phyloP scores from a whole-genome alignment of 1,284 basidiomycete genomes.

The Apiotrichum veenhuisii region DNA sequence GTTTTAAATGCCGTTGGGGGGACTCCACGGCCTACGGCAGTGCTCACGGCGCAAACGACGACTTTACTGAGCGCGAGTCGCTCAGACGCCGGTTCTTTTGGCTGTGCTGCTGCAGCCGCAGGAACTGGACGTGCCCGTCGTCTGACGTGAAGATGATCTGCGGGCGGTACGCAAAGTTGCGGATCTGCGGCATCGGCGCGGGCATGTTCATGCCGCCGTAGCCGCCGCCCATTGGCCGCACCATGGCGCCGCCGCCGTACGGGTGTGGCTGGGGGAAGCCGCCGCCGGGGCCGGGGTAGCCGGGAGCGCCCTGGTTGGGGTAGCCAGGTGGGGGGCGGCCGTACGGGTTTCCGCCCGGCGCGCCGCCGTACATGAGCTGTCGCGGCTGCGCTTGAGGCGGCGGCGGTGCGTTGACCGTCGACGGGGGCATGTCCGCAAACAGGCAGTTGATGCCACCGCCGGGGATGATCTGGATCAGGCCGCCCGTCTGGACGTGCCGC shows the following conservation, averaged over 20 bases:
- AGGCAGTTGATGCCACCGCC: constrained; percentile 82
- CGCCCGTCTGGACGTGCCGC: constrained; percentile 88
- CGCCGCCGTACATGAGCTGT: constrained; percentile 33
- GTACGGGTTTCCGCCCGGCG: constrained; percentile 6
- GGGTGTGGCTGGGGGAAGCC: constrained; percentile 11
- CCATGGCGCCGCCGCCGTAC: constrained; percentile 5
- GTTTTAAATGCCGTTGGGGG: no score
- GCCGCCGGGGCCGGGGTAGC: constrained; percentile 1
- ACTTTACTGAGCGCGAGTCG: constrained; percentile 9
- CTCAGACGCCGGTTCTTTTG: constrained; percentile 4
- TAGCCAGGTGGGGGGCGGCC: constrained; percentile 6
- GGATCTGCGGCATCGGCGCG: constrained; percentile 23
- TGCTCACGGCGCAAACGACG: neutral
- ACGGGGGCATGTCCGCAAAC: constrained; percentile 90
- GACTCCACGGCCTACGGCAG: no score
- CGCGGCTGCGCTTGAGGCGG: constrained; percentile 26
- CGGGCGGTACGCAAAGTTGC: constrained; percentile 28
- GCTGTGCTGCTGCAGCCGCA: constrained; percentile 38
- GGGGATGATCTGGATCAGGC: constrained; percentile 91
- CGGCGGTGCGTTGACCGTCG: constrained; percentile 52
- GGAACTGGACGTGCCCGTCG: constrained; percentile 49
- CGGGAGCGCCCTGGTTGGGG: neutral
- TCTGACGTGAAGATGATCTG: constrained; percentile 49
- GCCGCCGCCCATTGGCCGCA: constrained; percentile 3
- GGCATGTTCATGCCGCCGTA: constrained; percentile 6